phyloP scores from a whole-genome alignment of 2,329 filamentous ascomycete species.

The Arachnopeziza araneosa region DNA sequence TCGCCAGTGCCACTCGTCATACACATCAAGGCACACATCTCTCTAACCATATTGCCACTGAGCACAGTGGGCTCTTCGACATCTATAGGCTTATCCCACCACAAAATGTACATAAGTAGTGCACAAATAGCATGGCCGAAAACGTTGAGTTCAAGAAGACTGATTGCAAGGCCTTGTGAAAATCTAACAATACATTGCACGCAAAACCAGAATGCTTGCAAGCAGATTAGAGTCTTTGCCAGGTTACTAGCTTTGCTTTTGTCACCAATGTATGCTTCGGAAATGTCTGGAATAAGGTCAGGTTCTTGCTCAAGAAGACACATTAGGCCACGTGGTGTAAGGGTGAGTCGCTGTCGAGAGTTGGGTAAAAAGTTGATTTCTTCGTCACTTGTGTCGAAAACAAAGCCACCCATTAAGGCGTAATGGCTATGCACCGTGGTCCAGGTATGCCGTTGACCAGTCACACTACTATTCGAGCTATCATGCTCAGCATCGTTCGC shows the following conservation, averaged over 20 bases:
- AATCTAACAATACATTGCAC: conserved; percentile 1
- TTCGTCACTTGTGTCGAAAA: background rate
- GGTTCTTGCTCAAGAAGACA: background rate
- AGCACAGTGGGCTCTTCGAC: background rate
- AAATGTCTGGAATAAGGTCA: background rate
- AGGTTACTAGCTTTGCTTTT: conserved; percentile 3
- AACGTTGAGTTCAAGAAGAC: background rate
- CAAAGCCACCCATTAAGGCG: background rate
- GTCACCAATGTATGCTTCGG: background rate
- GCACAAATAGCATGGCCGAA: background rate
- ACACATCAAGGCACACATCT: background rate
- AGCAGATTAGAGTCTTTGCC: background rate
- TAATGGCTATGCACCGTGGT: background rate
- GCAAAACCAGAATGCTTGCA: conserved; percentile 1
- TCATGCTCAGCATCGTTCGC: background rate
- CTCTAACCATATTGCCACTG: background rate
- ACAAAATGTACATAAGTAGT: background rate
- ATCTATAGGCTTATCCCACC: conserved; percentile 5
- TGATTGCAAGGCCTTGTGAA: background rate
- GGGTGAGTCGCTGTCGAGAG: background rate
- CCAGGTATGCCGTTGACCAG: background rate
- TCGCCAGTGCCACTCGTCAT: background rate
- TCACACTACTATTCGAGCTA: background rate
- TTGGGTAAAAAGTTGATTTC: background rate
- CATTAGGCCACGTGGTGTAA: background rate